phyloP scores from a whole-genome alignment of 2,329 filamentous ascomycete species.

The Davidsoniella virescens region DNA sequence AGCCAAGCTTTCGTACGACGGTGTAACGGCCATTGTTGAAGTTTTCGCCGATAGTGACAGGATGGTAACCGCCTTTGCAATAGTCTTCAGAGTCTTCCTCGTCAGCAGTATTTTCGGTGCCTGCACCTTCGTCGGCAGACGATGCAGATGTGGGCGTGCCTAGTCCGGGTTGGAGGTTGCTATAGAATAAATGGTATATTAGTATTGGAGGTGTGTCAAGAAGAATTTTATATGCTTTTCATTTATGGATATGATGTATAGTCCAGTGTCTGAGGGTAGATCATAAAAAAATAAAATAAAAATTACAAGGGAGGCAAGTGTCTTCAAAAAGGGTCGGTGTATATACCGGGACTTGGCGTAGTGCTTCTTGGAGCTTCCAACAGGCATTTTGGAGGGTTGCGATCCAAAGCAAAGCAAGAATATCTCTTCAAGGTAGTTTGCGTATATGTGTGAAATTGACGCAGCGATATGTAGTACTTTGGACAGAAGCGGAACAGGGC shows the following conservation, averaged over 20 bases:
- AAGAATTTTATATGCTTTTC: not conserved
- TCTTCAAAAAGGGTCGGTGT: not conserved
- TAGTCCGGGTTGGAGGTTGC: constrained; percentile 26
- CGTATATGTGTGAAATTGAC: not conserved
- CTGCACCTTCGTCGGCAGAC: constrained; percentile 64
- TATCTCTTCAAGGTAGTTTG: not conserved
- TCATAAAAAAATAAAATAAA: not conserved
- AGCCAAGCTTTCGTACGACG: constrained; percentile 87
- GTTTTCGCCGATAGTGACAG: constrained; percentile 82
- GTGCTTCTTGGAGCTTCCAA: constrained; percentile 9
- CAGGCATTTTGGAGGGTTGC: constrained; percentile 4
- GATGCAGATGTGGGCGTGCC: constrained; percentile 61
- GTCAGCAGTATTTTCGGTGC: constrained; percentile 81
- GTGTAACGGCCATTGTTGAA: constrained; percentile 98
- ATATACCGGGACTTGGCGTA: constrained; percentile 11
- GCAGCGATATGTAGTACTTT: not conserved
- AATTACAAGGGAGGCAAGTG: no score
- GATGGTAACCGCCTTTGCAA: constrained; percentile 97
- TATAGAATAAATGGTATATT: not conserved
- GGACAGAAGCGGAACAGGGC: not conserved
- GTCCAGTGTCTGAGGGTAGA: not conserved
- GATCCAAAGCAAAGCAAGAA: not conserved
- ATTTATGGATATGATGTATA: not conserved
- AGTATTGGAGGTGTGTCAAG: not conserved
- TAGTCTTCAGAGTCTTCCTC: constrained; percentile 99